Evolutionary conservation across 192 early-diverging fungal genomes (phyloP), one percentile per base, ranked within the genome.

Genomic region (Coemansia sp.): DNA sequence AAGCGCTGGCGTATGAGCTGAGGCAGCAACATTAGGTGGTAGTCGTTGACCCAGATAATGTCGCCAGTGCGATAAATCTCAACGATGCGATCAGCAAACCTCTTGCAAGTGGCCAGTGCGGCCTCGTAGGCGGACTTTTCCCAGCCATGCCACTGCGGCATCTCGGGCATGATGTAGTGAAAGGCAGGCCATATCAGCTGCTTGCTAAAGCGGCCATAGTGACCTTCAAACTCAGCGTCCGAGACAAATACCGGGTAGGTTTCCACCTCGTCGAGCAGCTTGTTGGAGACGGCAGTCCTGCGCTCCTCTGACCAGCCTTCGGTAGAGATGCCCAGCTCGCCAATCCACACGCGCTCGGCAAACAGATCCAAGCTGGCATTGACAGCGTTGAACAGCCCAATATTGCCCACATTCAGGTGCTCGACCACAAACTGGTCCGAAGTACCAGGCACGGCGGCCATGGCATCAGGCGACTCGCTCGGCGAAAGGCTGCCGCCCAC

Each of bases 121-220:
- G 90, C 87, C 62, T 93, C 89, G 90, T 94, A 98, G 1, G 92
- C 84, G 46, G 83, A 84, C 48, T 93, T 89, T 63, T 94, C 90
- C 72, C 89, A 92, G 32, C 87, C 87, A 55, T 88, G 88, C 72
- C 88, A 90, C 66, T 93, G 90, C 44, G 93, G 87, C 84, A 93
- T 92, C 68, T 97, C 95, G 51, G 89, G 90, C 66, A 96, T 84
- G 53, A 96, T 91, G 74, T 98, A 98, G 80, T 98, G 96, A 71
- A 98, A 95, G n/a, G 90, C 90, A 10, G 94, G 95, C 96, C 96
- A 98, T 10, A 98, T 86, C 31, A 96, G 87, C 93, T 98, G 96
- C 75, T 97, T 97, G 85, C 96, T 95, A 65, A 95, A 97, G 73
- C 90, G 88, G 65, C 92, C 89, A 72, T 98, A 98, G 78, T 96